Evolutionary conservation across 2,329 filamentous ascomycete species (phyloP).

Genomic region (Aspergillus candidus): DNA sequence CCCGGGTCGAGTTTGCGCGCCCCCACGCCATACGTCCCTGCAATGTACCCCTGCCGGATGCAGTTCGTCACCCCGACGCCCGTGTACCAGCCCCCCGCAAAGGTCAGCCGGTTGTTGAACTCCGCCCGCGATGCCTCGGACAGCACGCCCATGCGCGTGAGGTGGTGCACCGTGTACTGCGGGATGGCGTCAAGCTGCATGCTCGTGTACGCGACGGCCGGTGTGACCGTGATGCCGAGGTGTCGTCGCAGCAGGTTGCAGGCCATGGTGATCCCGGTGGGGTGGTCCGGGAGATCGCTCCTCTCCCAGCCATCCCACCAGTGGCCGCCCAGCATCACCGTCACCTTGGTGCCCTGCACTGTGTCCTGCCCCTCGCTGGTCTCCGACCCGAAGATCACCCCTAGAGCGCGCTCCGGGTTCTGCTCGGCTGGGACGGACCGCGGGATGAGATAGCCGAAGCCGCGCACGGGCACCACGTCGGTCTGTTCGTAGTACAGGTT

Average conservation of each 20-base stretch:
- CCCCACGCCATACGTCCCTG: conserved; percentile 41
- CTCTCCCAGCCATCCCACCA: conserved; percentile 66
- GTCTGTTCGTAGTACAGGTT: conserved; percentile 75
- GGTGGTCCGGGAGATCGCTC: conserved; percentile 54
- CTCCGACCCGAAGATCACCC: conserved; percentile 86
- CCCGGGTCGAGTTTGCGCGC: conserved; percentile 20
- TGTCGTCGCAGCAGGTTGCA: conserved; percentile 65
- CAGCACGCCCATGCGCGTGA: conserved; percentile 53
- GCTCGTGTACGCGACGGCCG: conserved; percentile 56
- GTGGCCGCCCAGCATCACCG: conserved; percentile 91
- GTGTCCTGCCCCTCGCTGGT: conserved; percentile 53
- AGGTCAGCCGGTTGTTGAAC: conserved; percentile 60
- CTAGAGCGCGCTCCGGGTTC: conserved; percentile 78
- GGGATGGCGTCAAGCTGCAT: conserved; percentile 72
- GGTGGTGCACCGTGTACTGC: conserved; percentile 79
- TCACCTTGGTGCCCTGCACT: conserved; percentile 69
- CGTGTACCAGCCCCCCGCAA: conserved; percentile 52
- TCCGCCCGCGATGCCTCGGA: conserved; percentile 49
- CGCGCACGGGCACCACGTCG: conserved; percentile 58
- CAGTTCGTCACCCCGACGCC: conserved; percentile 50
- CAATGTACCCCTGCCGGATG: conserved; percentile 51
- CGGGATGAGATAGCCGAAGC: conserved; percentile 91
- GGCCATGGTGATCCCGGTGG: conserved; percentile 65
- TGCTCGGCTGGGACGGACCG: conserved; percentile 61
- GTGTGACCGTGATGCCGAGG: conserved; percentile 60